Percentiles rank a stretch among this genome's conserved stretches.
Evolutionary conservation across 257 asterid genomes (phyloP).

Genomic region (Haberlea rhodopensis): DNA sequence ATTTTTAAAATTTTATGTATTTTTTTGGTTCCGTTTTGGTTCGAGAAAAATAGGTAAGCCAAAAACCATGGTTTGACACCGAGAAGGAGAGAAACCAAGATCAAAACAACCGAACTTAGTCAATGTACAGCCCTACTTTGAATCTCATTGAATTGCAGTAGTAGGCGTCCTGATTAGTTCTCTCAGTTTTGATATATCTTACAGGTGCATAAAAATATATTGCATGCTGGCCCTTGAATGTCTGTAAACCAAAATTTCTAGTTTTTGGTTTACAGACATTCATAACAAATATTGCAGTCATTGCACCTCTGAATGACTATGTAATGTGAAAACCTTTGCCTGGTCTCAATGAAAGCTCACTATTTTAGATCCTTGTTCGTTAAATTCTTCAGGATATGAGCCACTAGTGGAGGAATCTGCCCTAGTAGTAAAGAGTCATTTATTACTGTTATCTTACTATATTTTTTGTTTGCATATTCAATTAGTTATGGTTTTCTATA

Average conservation of each 20-base stretch:
- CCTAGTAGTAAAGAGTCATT: conserved; percentile 15
- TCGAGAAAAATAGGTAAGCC: too few species aligned
- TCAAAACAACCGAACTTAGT: too few species aligned
- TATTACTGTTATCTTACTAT: conserved; percentile 15
- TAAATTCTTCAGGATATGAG: conserved; percentile 3
- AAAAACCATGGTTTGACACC: too few species aligned
- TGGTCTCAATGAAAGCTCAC: conserved; percentile 14
- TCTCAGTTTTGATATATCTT: conserved; percentile 5
- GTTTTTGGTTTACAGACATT: conserved; percentile 10
- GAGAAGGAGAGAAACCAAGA: too few species aligned
- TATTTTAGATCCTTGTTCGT: conserved; percentile 14
- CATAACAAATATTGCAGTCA: not conserved
- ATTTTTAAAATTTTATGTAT: too few species aligned
- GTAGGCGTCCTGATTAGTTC: conserved; percentile 12
- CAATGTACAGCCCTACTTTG: too few species aligned
- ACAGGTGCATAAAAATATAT: not conserved
- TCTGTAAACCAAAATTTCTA: conserved; percentile 2
- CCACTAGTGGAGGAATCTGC: conserved; percentile 13
- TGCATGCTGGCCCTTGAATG: conserved; percentile 1
- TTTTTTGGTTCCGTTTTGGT: too few species aligned
- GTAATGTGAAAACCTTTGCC: conserved; percentile 11
- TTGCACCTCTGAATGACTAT: conserved; percentile 1
- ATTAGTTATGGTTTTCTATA: conserved; percentile 16
- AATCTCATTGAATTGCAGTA: conserved; percentile 13
- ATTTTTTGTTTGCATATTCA: conserved; percentile 12